A percentile compares a stretch with the other conserved stretches of the same genome.
Conservation (phyloP, 2,329 filamentous ascomycete genomes). For the Cercospora janseana region DNA sequence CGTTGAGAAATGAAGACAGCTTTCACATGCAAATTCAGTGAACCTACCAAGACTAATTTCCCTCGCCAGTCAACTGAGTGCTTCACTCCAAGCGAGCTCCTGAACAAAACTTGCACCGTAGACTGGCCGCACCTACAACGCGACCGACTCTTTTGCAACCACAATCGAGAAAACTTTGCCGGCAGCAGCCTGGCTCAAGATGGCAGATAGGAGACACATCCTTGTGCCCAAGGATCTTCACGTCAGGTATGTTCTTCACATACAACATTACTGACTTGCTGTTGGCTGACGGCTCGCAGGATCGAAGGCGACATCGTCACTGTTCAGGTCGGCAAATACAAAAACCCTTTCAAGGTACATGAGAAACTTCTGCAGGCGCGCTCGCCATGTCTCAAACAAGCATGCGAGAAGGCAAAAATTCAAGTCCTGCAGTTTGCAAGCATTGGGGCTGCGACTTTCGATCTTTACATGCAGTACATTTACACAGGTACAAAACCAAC, state of each 20-base stretch:
- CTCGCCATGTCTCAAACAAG: background rate
- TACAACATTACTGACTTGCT: background rate
- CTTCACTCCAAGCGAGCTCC: too few relatives aligned
- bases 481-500: background rate
- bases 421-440: background rate
- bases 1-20: too few relatives aligned
- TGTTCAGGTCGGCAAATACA: background rate
- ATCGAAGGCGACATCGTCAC: background rate
- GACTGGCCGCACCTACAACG: too few relatives aligned
- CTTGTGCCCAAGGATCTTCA: background rate
- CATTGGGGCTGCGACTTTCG: background rate
- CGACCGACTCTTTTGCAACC: too few relatives aligned
- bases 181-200: too few relatives aligned
- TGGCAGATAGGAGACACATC: background rate
- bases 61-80: too few relatives aligned
- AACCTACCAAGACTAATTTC: too few relatives aligned
- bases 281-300: background rate
- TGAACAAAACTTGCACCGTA: too few relatives aligned
- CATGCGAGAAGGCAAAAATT: background rate
- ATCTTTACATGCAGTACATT: constrained; percentile 8
- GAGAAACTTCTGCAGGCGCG: background rate
- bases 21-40: too few relatives aligned
- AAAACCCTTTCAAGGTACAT: background rate
- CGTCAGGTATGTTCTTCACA: background rate
- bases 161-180: too few relatives aligned